A percentile compares a stretch with the other conserved stretches of the same genome.
Evolutionary conservation across 2,329 filamentous ascomycete genomes (phyloP).

Genomic region (Aphanocladium album): DNA sequence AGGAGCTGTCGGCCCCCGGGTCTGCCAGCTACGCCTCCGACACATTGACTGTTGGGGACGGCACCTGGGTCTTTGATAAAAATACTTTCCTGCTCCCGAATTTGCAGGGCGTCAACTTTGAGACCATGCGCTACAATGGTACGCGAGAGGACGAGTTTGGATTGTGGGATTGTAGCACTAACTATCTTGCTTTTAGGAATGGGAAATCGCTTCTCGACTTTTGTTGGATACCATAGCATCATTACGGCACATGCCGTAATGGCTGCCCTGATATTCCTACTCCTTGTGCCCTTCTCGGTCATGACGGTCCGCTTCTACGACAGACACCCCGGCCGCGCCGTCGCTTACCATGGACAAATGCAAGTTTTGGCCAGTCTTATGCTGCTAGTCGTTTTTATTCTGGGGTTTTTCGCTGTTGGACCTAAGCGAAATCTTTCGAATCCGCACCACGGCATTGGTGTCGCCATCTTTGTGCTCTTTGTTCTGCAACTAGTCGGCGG

Average conservation of each 20-base stretch:
- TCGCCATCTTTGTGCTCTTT: slow-evolving; percentile 71
- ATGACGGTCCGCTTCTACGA: slow-evolving; percentile 69
- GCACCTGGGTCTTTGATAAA: slow-evolving; percentile 74
- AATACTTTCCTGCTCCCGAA: slow-evolving; percentile 77
- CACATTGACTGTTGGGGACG: slow-evolving; percentile 73
- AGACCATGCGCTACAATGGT: slow-evolving; percentile 84
- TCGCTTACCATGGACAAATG: slow-evolving; percentile 69
- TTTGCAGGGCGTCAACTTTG: slow-evolving; percentile 69
- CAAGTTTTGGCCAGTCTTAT: slow-evolving; percentile 65
- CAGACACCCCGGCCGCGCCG: slow-evolving; percentile 53
- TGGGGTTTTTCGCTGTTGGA: slow-evolving; percentile 76
- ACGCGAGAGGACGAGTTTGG: slow-evolving; percentile 20
- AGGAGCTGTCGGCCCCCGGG: slow-evolving; percentile 62
- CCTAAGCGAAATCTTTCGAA: slow-evolving; percentile 67
- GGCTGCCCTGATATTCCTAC: slow-evolving; percentile 67
- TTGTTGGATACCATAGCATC: slow-evolving; percentile 65
- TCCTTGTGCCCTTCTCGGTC: slow-evolving; percentile 68
- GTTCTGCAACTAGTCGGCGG: slow-evolving; percentile 67
- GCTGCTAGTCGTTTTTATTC: slow-evolving; percentile 64
- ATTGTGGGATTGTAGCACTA: slow-evolving; percentile 7
- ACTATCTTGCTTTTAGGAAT: slow-evolving; percentile 53
- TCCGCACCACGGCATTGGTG: slow-evolving; percentile 78
- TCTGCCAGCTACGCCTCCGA: slow-evolving; percentile 67
- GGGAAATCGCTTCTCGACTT: slow-evolving; percentile 70
- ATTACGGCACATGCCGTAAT: slow-evolving; percentile 68